These are phyloP conservation scores for Serendipita sp. DNA, from an alignment of 768 basidiomycete species.

Conservation along the genomic window DNA sequence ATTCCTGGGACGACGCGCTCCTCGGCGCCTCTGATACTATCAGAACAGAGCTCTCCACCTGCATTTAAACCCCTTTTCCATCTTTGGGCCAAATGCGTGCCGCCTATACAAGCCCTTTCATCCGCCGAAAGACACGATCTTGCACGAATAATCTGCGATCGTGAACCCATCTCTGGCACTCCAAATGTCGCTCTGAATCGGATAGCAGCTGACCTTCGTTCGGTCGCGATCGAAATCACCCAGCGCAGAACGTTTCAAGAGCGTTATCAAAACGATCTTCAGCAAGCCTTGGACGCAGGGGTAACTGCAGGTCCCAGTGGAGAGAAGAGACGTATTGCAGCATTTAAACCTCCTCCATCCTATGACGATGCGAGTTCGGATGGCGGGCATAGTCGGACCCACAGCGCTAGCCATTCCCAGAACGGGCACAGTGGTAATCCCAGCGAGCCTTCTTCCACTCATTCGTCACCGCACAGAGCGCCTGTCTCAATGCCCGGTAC, in stretches of 20 bases:
- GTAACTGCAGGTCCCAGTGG: slow-evolving; percentile 10
- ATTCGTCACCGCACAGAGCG: slow-evolving; percentile 12
- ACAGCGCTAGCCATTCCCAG: not conserved
- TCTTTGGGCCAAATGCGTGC: slow-evolving; percentile 56
- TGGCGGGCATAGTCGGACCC: not conserved
- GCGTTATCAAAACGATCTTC: slow-evolving; percentile 54
- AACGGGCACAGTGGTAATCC: slow-evolving; percentile 7
- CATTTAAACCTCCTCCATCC: slow-evolving; percentile 54
- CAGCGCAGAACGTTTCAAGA: slow-evolving; percentile 74
- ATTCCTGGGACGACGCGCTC: not conserved
- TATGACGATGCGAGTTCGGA: slow-evolving; percentile 26
- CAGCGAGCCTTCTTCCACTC: slow-evolving; percentile 13
- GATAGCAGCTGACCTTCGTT: slow-evolving; percentile 65
- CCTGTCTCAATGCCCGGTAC: not conserved
- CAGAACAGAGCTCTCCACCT: slow-evolving; percentile 50
- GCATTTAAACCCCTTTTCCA: slow-evolving; percentile 50
- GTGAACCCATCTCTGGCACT: slow-evolving; percentile 25
- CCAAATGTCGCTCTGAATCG: slow-evolving; percentile 32
- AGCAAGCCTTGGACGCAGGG: slow-evolving; percentile 63
- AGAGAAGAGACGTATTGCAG: slow-evolving; percentile 26
- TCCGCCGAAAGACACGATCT: slow-evolving; percentile 68
- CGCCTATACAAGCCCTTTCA: slow-evolving; percentile 40
- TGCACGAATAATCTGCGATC: slow-evolving; percentile 59
- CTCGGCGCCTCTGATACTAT: slow-evolving; percentile 33
- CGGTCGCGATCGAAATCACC: slow-evolving; percentile 75